Base-by-base conservation (phyloP, 2,329 filamentous ascomycete genomes). In the Rutstroemia sydowiana region DNA sequence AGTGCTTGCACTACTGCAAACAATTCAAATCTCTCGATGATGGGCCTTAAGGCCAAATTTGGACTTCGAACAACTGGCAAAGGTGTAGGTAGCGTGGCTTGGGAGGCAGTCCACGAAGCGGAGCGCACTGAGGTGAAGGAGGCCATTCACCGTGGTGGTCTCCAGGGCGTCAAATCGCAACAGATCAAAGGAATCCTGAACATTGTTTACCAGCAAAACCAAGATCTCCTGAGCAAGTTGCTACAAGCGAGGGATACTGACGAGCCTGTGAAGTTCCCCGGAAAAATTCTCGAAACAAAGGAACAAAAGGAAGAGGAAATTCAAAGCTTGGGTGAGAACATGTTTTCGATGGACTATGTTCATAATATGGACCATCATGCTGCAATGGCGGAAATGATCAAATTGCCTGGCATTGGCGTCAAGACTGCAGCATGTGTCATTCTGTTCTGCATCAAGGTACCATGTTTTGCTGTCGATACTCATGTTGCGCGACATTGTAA, bases 121-220 rank as follows among this genome's bases (percentile, higher is more conserved):
- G 67, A 78, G 1, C 65, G 78, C 4, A 71, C 77, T 36, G 78
- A 85, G 5, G 72, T 93, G n/a, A 79, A 78, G 42, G 70, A 84
- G 46, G 79, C 85, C 0, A 89, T 93, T 62, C 82, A 81, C 59
- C 69, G 71, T 7, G 87, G 87, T 9, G 89, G 89, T 0, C 71
- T 91, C 2, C 84, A 81, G 2, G 76, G 78, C n/a, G 73, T 75
- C 14, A 93, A 91, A 68, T 83, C 81, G 54, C 82, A 77, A 48
- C 75, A 84, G 58, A 88, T 95, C 62, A 89, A 91, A 65, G 69
- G 70, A 14, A 88, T 88, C 32, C 72, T 95, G 8, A 78, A 88
- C 47, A 80, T 82, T 67, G 84, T 90, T 0, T 81, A 85, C 62
- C 71, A 81, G 41, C 82, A 88, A 59, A 88, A 88, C n/a, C 21